Base-by-base conservation (phyloP, 176 grass and related monocot genomes). In the Canna indica region DNA sequence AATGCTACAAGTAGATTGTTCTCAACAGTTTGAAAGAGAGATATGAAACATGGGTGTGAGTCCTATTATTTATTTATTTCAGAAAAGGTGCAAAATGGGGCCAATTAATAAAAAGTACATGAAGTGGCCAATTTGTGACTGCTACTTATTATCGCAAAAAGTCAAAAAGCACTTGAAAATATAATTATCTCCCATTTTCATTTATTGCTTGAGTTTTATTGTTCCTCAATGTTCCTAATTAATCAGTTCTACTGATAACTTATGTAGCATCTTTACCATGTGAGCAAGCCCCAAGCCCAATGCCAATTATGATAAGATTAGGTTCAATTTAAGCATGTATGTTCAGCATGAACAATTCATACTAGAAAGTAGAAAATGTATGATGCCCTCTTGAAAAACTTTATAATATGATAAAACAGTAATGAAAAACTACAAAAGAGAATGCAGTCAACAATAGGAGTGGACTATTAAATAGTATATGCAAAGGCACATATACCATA, bases 401-500 rank as follows among this genome's bases (percentile, higher is more conserved):
- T 8, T 38, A 16, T 29, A 28, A 65, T 36, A 7, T 65, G 41
- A 44, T 44, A 44, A 44, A 44, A 11, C 41, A 44, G 41, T n/a
- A n/a, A n/a, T 31, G 22, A 58, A 57, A 36, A 24, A 11, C 18
- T 54, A 54, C 17, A 54, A n/a, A 62, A 62, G 22, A 57, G 16
- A 61, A 34, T 14, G 4, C 7, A 46, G 2, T 59, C 3, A 42
- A 45, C 36, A 0, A 30, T 25, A 16, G 32, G 3, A 77, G 17
- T 1, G 29, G 34, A 59, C 7, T 2, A 42, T 41, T 69, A 59
- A 29, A 44, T 6, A 0, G 54, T 69, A 28, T 17, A 26, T 44
- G 30, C 15, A 58, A 69, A 42, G 14, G 4, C 36, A 7, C 53
- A 80, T 67, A 69, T 69, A 62, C 0, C 68, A 78, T 97, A 97